Evolutionary conservation across 495 filamentous ascomycete species (phyloP).

Genomic region (Daldinia vernicosa): DNA sequence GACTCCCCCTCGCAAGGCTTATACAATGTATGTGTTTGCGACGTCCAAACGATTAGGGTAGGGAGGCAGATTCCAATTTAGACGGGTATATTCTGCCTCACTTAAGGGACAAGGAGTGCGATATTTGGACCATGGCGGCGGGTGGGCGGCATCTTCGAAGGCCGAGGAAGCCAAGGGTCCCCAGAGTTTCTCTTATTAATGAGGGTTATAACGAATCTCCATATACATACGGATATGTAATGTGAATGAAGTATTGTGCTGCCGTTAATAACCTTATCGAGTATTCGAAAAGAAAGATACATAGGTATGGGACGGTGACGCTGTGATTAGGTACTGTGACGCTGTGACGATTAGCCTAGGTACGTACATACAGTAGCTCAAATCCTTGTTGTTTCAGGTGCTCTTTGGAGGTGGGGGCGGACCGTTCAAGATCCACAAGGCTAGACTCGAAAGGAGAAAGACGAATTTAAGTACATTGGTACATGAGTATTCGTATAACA

Average conservation of each 20-base stretch:
- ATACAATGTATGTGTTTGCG: background rate
- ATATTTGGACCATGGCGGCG: conserved; percentile 37
- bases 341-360: conserved; percentile 15
- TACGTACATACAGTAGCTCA: conserved; percentile 18
- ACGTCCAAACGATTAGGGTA: background rate
- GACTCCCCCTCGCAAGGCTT: background rate
- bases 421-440: conserved; percentile 36
- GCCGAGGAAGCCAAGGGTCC: background rate
- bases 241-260: background rate
- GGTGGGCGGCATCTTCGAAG: conserved; percentile 13
- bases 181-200: background rate
- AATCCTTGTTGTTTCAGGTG: conserved; percentile 35
- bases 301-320: background rate
- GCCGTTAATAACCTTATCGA: background rate
- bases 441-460: conserved; percentile 20
- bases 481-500: conserved; percentile 1
- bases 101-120: conserved; percentile 35
- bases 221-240: conserved; percentile 11
- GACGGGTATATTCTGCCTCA: conserved; percentile 7
- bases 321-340: background rate
- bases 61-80: background rate
- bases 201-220: conserved; percentile 1
- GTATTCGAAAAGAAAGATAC: background rate
- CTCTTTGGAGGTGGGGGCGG: conserved; percentile 28
- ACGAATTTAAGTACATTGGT: background rate